Base-by-base conservation (phyloP, 2,329 filamentous ascomycete genomes). In the Hypoxylon sp. region DNA sequence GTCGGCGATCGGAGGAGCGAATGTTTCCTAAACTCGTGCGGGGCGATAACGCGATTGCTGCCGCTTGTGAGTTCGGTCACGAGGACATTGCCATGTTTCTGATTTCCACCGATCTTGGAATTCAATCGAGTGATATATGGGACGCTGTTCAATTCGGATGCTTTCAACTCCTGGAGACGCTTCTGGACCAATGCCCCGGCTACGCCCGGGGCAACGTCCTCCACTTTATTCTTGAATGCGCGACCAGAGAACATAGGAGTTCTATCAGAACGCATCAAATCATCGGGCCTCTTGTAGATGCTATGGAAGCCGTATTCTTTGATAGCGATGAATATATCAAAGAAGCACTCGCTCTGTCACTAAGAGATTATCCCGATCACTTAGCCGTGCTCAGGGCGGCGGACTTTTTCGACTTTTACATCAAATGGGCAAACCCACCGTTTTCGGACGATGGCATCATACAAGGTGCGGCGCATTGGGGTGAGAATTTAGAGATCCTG, bases 41-140 rank as follows among this genome's bases (percentile, higher is more conserved):
- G n/a, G n/a, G n/a, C n/a, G 32, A 38, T 1, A 13, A 62, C 34
- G 25, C 57, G 10, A 55, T 68, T 19, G 4, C 9, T 17, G 19
- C 43, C 9, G 60, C 65, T 6, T 61, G 51, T 14, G 5, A 21
- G 14, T 11, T 11, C n/a, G 7, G 34, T 2, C 32, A 23, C 2
- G 56, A 65, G 7, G 57, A 68, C 11, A 25, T 59, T 21, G 56
- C 56, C 5, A 14, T 17, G 1, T 61, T 43, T 7, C 50, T 68
- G 23, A 46, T 68, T 13, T 19, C 21, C 19, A 61, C 50, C 32
- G 57, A 34, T 5, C 25, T 61, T 3, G 13, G 25, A 11, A 30
- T 58, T 5, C 3, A 1, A 5, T 4, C 34, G 4, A 5, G 14
- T 14, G 34, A 38, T 38, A n/a, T 38, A 38, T 38, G 34, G 34